Conservation (phyloP, 768 basidiomycete species). For the Boletus reticulatus region DNA sequence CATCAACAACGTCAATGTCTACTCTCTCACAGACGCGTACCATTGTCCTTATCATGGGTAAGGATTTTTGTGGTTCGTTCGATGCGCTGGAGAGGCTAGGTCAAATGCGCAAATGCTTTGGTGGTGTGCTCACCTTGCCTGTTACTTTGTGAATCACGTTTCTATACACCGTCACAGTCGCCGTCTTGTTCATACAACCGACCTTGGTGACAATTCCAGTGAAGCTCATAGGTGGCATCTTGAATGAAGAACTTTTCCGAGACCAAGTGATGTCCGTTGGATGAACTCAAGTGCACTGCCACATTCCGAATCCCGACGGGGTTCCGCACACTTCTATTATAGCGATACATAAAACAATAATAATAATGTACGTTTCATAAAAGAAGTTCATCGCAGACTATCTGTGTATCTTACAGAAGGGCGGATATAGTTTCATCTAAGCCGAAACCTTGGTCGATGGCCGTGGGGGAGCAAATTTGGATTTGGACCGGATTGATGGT, state of each 20-base stretch:
- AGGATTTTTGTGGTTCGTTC: conserved; percentile 77
- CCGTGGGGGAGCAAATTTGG: conserved; percentile 39
- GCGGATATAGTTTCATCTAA: background rate
- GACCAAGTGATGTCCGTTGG: too few relatives aligned
- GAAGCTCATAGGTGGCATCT: conserved; percentile 78
- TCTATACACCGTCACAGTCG: conserved; percentile 77
- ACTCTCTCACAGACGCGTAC: conserved; percentile 40
- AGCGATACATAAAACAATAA: too few relatives aligned
- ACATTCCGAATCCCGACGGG: too few relatives aligned
- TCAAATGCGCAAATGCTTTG: background rate
- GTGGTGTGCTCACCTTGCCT: conserved; percentile 57
- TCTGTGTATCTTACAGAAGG: background rate
- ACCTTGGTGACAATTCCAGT: conserved; percentile 76
- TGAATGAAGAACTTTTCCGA: conserved; percentile 6
- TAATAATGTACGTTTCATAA: background rate
- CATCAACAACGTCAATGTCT: conserved; percentile 4
- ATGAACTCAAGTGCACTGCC: too few relatives aligned
- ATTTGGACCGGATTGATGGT: conserved; percentile 39
- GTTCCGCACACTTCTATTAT: too few relatives aligned
- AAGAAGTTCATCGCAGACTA: background rate
- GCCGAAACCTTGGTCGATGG: conserved; percentile 9
- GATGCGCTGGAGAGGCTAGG: conserved; percentile 48
- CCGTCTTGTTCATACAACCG: conserved; percentile 83
- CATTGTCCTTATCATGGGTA: conserved; percentile 68
- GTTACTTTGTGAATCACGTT: conserved; percentile 70